Conservation (phyloP, 1,284 basidiomycete species). For the Microbotryum intermedium region DNA sequence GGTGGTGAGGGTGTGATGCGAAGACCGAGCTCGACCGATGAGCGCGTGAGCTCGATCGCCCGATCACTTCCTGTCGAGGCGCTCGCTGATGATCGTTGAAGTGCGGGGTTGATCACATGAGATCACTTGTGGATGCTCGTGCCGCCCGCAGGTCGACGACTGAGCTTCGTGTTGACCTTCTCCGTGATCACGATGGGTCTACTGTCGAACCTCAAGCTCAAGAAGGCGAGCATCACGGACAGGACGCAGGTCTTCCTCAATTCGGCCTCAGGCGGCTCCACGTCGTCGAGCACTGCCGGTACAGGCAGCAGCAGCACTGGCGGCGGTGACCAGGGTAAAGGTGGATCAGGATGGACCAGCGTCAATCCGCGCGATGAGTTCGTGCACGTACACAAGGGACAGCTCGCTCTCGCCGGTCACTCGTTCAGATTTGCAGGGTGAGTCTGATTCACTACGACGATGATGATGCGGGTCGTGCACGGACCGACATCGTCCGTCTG, state of each 20-base stretch:
- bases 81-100: too few relatives aligned
- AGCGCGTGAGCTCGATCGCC: too few relatives aligned
- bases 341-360: neutral
- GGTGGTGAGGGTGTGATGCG: too few relatives aligned
- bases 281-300: too few relatives aligned
- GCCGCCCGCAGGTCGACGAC: neutral
- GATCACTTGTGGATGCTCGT: too few relatives aligned
- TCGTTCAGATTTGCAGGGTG: conserved; percentile 20
- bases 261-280: neutral
- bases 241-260: neutral
- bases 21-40: too few relatives aligned
- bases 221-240: neutral
- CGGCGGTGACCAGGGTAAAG: neutral
- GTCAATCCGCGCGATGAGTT: neutral
- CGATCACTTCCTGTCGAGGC: too few relatives aligned
- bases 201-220: neutral
- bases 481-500: too few relatives aligned
- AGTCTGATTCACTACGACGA: neutral
- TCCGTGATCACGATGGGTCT: neutral
- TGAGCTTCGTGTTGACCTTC: too few relatives aligned
- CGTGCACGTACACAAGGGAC: conserved; percentile 9
- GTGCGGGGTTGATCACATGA: too few relatives aligned
- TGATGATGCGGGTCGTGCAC: neutral
- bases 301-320: too few relatives aligned
- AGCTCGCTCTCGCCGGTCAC: conserved; percentile 11